phyloP scores from a whole-genome alignment of 192 early-diverging fungal genomes.

The Cetraspora pellucida region DNA sequence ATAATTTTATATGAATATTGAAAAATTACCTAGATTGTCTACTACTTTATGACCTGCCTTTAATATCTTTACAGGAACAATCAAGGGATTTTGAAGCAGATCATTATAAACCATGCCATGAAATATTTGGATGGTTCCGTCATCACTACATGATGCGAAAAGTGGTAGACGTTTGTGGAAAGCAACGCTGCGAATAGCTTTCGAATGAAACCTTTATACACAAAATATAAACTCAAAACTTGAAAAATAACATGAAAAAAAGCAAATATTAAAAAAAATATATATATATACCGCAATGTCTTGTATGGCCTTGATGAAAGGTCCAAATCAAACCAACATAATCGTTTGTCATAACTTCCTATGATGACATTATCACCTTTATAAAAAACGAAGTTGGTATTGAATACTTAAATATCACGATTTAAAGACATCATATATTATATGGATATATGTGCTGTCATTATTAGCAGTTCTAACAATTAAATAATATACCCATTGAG shows the following conservation, averaged over 20 bases:
- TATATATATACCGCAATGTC: slow-evolving; percentile 64
- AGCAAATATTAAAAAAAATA: not conserved
- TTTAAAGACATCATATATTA: slow-evolving; percentile 18
- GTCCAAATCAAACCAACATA: slow-evolving; percentile 98
- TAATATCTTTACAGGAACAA: slow-evolving; percentile 97
- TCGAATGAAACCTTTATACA: slow-evolving; percentile 70
- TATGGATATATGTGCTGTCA: no score
- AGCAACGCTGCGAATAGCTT: slow-evolving; percentile 85
- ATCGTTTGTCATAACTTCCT: slow-evolving; percentile 92
- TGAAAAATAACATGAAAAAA: not conserved
- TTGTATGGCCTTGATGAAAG: slow-evolving; percentile 91
- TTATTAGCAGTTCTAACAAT: not conserved
- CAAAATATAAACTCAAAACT: not conserved
- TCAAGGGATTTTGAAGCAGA: slow-evolving; percentile 93
- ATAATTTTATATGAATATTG: not conserved
- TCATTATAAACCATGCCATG: slow-evolving; percentile 98
- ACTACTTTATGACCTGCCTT: slow-evolving; percentile 72
- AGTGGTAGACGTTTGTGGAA: slow-evolving; percentile 90
- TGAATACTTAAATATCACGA: not conserved
- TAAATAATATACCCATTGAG: slow-evolving; percentile 64
- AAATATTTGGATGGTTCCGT: slow-evolving; percentile 93
- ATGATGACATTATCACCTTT: slow-evolving; percentile 89
- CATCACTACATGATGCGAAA: slow-evolving; percentile 91
- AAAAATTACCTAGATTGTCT: slow-evolving; percentile 67
- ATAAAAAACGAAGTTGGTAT: no score